Conservation (phyloP, 164 flowering plant species). For the Taxillus chinensis region DNA sequence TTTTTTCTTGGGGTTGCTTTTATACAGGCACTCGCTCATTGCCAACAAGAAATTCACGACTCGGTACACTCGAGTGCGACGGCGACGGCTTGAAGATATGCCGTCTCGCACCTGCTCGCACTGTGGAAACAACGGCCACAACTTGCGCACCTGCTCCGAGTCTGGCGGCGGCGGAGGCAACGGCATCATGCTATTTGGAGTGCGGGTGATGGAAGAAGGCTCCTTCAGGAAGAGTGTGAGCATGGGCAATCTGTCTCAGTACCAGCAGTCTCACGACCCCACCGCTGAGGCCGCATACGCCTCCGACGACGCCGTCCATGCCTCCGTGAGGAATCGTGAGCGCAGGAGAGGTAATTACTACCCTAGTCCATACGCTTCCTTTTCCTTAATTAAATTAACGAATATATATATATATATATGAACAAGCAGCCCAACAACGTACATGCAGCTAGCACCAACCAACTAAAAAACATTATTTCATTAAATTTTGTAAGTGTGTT, state of each 20-base stretch:
- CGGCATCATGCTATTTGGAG: conserved; percentile 57
- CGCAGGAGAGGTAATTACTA: conserved; percentile 76
- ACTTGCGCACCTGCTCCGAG: conserved; percentile 56
- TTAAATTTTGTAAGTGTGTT: background rate
- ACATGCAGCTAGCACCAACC: too few species aligned
- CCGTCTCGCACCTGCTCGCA: conserved; percentile 47
- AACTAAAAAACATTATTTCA: too few species aligned
- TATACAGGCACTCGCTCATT: background rate
- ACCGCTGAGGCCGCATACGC: conserved; percentile 52
- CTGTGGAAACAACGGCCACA: conserved; percentile 59
- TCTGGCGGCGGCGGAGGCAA: conserved; percentile 14
- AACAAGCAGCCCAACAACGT: too few species aligned
- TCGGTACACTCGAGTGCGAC: background rate
- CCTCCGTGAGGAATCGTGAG: conserved; percentile 66
- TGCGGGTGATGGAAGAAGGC: conserved; percentile 26
- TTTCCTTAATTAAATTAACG: too few species aligned
- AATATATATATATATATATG: too few species aligned
- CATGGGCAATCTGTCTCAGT: conserved; percentile 53
- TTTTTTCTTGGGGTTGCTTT: background rate
- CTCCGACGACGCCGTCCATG: conserved; percentile 76
- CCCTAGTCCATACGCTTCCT: too few species aligned
- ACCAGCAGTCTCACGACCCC: conserved; percentile 33
- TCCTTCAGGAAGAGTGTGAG: conserved; percentile 51
- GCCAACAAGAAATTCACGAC: background rate
- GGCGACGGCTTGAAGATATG: conserved; percentile 8